Conservation (phyloP, 2,329 filamentous ascomycete genomes). For the Cucurbitaria berberidis region DNA sequence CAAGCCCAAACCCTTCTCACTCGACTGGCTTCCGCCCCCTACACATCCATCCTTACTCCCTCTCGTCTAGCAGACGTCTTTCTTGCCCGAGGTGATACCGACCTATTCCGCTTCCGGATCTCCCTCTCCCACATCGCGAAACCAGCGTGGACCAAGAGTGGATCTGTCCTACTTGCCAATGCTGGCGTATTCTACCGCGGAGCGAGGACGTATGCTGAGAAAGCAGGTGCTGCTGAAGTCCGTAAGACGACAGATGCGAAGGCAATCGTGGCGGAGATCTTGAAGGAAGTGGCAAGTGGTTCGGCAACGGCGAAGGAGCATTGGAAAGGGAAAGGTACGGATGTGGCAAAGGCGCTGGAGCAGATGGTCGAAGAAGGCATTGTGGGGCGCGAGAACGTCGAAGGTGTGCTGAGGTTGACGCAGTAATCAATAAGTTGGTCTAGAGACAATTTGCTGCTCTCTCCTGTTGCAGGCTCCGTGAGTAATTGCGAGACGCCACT, state of each 20-base stretch:
- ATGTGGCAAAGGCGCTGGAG: slow-evolving; percentile 54
- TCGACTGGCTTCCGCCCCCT: slow-evolving; percentile 23
- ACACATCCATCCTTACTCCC: slow-evolving; percentile 24
- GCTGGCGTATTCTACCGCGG: slow-evolving; percentile 50
- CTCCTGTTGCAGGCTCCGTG: no score
- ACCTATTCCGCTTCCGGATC: slow-evolving; percentile 45
- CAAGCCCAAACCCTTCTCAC: slow-evolving; percentile 40
- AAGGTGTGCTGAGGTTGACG: slow-evolving; percentile 21
- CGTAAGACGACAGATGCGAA: slow-evolving; percentile 55
- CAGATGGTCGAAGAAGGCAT: slow-evolving; percentile 62
- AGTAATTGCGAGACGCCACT: no score
- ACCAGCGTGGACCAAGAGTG: slow-evolving; percentile 41
- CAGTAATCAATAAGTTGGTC: not conserved
- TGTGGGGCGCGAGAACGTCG: slow-evolving; percentile 41
- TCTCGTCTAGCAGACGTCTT: slow-evolving; percentile 41
- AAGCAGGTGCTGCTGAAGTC: slow-evolving; percentile 44
- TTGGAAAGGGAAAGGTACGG: slow-evolving; percentile 49
- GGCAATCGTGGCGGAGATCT: slow-evolving; percentile 55
- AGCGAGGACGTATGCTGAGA: slow-evolving; percentile 41
- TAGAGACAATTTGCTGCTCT: no score
- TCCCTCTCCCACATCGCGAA: slow-evolving; percentile 28
- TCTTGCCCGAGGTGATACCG: slow-evolving; percentile 41
- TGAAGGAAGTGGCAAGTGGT: slow-evolving; percentile 49
- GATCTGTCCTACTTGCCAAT: slow-evolving; percentile 41
- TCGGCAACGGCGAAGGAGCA: slow-evolving; percentile 46